Conservation (phyloP, 108 stramenopile genomes). For the Mediolabrus comicus region DNA sequence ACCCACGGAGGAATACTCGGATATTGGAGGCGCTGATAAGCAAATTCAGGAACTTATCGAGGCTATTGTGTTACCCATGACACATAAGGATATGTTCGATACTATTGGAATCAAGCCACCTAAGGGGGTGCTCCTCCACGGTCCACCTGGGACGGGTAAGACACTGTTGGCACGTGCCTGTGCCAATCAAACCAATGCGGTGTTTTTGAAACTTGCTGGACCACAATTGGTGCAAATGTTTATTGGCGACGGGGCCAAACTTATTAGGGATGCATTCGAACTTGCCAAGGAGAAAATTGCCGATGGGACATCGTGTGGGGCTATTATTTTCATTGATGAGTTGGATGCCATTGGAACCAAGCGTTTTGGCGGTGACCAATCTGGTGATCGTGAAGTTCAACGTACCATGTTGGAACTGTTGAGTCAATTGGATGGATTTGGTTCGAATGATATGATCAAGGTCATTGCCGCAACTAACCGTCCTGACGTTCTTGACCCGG, state of each 20-base stretch:
- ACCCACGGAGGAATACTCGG: conserved; percentile 96
- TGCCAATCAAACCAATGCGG: conserved; percentile 98
- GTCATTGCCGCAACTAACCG: conserved; percentile 99
- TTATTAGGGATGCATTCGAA: conserved; percentile 99
- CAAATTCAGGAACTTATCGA: conserved; percentile 99
- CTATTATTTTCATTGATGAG: conserved; percentile 99
- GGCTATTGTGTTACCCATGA: conserved; percentile 99
- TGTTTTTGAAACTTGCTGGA: conserved; percentile 98
- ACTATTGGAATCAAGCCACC: conserved; percentile 98
- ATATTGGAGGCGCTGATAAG: conserved; percentile 97
- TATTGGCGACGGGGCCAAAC: conserved; percentile 99
- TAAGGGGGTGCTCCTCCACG: conserved; percentile 96
- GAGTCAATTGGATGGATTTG: conserved; percentile 98
- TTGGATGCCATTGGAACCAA: conserved; percentile 99
- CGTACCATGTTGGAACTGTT: conserved; percentile 99
- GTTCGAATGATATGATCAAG: conserved; percentile 98
- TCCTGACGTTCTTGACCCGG: conserved; percentile 98
- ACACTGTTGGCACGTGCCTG: conserved; percentile 98
- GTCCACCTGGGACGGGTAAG: conserved; percentile 99
- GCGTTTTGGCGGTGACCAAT: conserved; percentile 98
- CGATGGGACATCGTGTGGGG: conserved; percentile 68
- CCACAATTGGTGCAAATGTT: conserved; percentile 99
- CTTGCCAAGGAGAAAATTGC: conserved; percentile 94
- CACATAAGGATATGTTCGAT: conserved; percentile 97
- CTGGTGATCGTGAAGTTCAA: conserved; percentile 98